Base-by-base conservation (phyloP, 2,329 filamentous ascomycete genomes). In the Penicillium rolfsii region DNA sequence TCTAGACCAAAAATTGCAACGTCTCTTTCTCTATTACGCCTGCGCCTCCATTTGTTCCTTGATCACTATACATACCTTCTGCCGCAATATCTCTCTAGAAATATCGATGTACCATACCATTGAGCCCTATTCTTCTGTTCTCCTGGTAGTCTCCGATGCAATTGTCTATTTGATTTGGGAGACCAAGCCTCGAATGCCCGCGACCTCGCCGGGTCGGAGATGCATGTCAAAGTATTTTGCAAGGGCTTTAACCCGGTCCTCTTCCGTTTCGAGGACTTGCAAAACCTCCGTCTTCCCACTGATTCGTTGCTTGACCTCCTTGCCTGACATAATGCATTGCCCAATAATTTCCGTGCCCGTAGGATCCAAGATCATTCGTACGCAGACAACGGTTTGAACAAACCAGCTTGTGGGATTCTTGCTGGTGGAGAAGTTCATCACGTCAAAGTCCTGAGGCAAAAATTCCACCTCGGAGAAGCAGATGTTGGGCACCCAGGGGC, bases 391-490 rank as follows among this genome's bases (percentile, higher is more conserved):
- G 2, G 71, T 80, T 58, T 79, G 76, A 11, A 82, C 84, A 71
- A 89, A 89, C 71, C 81, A 84, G 58, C 80, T 84, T 33, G 73
- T 71, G 24, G 77, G 73, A 58, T 75, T 78, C 48, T 79, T 80
- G 64, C 83, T 85, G 1, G 84, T 85, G 50, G 71, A 83, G 66
- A 79, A 84, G 72, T 85, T 89, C 78, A 89, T 80, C 5, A 88
- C 77, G 38, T 80, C 81, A 67, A 86, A 90, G 73, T 91, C 88
- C 46, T 78, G 73, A 4, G 81, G 82, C 36, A 85, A 71, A 72
- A 89, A 90, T 73, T 90, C 88, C 16, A 83, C 78, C 62, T 89
- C 85, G 1, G 83, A 82, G 72, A 92, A 93, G 62, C 82, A 85
- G 72, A 91, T 91, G 52, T 81, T 83, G 1, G 84, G 78, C 24